Conservation (phyloP, 257 asterid genomes). For the Cinchona pubescens region DNA sequence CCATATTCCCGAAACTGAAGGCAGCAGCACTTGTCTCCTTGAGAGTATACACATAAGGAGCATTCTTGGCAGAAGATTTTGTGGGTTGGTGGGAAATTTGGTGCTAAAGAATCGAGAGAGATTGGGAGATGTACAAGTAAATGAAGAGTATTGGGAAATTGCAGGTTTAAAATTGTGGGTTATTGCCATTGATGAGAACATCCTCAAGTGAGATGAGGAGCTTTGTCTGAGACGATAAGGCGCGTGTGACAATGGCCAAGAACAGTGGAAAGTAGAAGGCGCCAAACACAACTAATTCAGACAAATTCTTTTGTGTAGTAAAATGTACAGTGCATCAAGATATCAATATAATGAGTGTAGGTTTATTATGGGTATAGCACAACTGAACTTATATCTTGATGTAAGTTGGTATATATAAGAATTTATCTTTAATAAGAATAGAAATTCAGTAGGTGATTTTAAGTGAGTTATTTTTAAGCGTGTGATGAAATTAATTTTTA, state of each 20-base stretch:
- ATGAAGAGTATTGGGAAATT: constrained; percentile 5
- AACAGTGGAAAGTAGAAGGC: neutral
- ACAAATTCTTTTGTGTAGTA: too few species aligned
- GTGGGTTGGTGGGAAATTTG: constrained; percentile 7
- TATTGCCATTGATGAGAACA: constrained; percentile 38
- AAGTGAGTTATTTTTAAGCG: too few species aligned
- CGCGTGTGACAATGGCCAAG: neutral
- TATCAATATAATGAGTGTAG: too few species aligned
- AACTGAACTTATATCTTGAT: too few species aligned
- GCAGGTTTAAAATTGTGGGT: constrained; percentile 23
- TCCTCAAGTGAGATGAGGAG: neutral
- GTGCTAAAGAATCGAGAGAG: constrained; percentile 8
- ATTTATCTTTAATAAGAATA: too few species aligned
- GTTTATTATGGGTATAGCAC: too few species aligned
- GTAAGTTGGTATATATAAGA: too few species aligned
- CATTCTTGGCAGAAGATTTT: constrained; percentile 19
- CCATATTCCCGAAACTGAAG: constrained; percentile 72
- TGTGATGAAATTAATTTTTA: too few species aligned
- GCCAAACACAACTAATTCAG: neutral
- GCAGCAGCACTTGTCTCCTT: constrained; percentile 49
- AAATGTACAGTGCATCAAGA: too few species aligned
- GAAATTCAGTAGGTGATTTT: too few species aligned
- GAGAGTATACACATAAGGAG: constrained; percentile 24
- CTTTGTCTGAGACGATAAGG: constrained; percentile 8
- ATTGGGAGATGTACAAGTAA: neutral